Percentiles rank a stretch among this genome's conserved stretches.
Conservation (phyloP, 805 yeast species). For the Candida tammaniensis region DNA sequence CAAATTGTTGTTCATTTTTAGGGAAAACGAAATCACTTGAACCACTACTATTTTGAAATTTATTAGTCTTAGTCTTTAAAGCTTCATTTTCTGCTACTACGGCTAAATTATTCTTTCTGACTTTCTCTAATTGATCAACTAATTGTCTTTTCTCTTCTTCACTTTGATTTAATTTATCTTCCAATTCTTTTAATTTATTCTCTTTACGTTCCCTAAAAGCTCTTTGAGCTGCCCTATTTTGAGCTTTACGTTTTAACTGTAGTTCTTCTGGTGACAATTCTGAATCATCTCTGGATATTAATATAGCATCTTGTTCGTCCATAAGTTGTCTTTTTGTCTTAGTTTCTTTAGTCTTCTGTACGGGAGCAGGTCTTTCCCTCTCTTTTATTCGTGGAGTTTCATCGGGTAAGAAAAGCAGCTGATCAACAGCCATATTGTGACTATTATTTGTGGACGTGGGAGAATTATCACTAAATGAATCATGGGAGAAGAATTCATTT, state of each 20-base stretch:
- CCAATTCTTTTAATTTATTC: constrained; percentile 64
- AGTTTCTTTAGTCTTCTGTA: background rate
- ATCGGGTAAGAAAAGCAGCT: constrained; percentile 3
- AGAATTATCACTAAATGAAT: constrained; percentile 13
- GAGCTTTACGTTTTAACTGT: constrained; percentile 64
- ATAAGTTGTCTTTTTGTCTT: constrained; percentile 24
- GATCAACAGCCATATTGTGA: constrained; percentile 2
- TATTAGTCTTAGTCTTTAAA: constrained; percentile 24
- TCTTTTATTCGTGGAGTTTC: background rate
- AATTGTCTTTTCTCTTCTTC: constrained; percentile 53
- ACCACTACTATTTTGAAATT: background rate
- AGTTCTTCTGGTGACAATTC: constrained; percentile 40
- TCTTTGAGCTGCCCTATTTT: constrained; percentile 82
- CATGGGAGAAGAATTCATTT: too few relatives aligned
- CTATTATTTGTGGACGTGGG: constrained; percentile 12
- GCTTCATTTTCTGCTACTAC: constrained; percentile 63
- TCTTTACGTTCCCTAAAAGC: constrained; percentile 85
- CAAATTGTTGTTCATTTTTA: constrained; percentile 30
- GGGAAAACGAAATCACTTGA: constrained; percentile 32
- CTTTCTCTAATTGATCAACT: constrained; percentile 45
- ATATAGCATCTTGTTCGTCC: constrained; percentile 36
- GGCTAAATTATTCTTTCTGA: constrained; percentile 53
- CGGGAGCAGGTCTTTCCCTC: background rate
- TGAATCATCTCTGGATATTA: constrained; percentile 36
- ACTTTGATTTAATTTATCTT: constrained; percentile 52